Conservation (phyloP, 352 stramenopile genomes). For the Blastocystis sp. region DNA sequence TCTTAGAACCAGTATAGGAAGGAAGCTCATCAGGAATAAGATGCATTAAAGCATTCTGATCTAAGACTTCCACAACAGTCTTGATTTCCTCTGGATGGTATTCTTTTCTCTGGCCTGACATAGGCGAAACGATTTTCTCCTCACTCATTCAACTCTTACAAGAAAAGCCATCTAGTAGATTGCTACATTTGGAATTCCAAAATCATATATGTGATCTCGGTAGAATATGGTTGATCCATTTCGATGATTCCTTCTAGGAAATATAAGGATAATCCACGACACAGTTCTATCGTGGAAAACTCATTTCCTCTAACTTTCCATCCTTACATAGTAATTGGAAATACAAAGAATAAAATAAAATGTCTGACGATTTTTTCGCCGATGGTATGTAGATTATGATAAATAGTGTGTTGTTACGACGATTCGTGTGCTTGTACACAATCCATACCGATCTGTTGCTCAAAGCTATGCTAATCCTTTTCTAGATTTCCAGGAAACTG, state of each 20-base stretch:
- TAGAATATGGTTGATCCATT: too few relatives aligned
- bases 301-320: not conserved
- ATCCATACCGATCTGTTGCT: not conserved
- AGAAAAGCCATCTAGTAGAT: too few relatives aligned
- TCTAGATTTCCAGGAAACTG: conserved; percentile 16
- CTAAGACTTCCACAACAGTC: not conserved
- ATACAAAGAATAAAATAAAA: conserved; percentile 21
- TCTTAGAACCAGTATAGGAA: conserved; percentile 40
- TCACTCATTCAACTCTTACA: too few relatives aligned
- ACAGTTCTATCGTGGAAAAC: not conserved
- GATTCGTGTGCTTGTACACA: not conserved
- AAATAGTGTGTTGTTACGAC: not conserved
- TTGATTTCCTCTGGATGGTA: conserved; percentile 24
- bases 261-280: too few relatives aligned
- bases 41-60: not conserved
- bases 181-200: too few relatives aligned
- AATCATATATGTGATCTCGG: too few relatives aligned
- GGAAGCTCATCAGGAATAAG: not conserved
- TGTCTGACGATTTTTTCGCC: conserved; percentile 63
- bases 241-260: too few relatives aligned
- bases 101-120: too few relatives aligned
- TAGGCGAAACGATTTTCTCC: too few relatives aligned
- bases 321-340: not conserved
- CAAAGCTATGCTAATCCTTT: not conserved
- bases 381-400: conserved; percentile 37